phyloP scores from a whole-genome alignment of 768 basidiomycete species.

The Pisolithus microcarpus region DNA sequence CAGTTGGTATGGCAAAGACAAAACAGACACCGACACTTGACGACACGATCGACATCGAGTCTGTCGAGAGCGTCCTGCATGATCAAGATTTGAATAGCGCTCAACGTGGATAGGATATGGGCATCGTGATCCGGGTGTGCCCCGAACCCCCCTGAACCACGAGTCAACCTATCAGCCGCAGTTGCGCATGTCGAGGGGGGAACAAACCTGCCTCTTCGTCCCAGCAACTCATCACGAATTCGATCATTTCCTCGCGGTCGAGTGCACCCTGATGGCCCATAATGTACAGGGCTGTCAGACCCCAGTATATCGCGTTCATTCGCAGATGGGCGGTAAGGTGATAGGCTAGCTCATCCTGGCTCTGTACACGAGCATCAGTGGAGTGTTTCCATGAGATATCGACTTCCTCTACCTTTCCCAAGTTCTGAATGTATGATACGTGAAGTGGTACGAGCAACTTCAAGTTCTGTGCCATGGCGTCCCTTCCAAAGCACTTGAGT shows the following conservation, averaged over 20 bases:
- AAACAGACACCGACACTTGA: slow-evolving; percentile 50
- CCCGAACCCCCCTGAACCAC: slow-evolving; percentile 71
- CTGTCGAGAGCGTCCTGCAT: slow-evolving; percentile 77
- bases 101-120: slow-evolving; percentile 78
- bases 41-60: slow-evolving; percentile 62
- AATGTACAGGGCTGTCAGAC: slow-evolving; percentile 76
- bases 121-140: slow-evolving; percentile 92
- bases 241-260: slow-evolving; percentile 75
- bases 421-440: slow-evolving; percentile 67
- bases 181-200: background rate
- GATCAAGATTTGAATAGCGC: slow-evolving; percentile 85
- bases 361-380: slow-evolving; percentile 34
- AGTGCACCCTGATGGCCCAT: slow-evolving; percentile 77
- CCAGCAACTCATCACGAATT: slow-evolving; percentile 93
- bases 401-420: slow-evolving; percentile 49
- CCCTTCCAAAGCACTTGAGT: background rate
- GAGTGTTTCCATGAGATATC: background rate
- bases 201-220: slow-evolving; percentile 72
- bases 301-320: slow-evolving; percentile 97
- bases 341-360: slow-evolving; percentile 77
- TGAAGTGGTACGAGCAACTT: slow-evolving; percentile 49
- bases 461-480: slow-evolving; percentile 6
- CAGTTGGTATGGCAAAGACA: background rate
- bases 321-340: slow-evolving; percentile 90
- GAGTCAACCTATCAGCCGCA: slow-evolving; percentile 3